Evolutionary conservation across 2,329 filamentous ascomycete genomes (phyloP), one percentile per base, ranked within the genome.

Genomic region (Endothia cerciana): DNA sequence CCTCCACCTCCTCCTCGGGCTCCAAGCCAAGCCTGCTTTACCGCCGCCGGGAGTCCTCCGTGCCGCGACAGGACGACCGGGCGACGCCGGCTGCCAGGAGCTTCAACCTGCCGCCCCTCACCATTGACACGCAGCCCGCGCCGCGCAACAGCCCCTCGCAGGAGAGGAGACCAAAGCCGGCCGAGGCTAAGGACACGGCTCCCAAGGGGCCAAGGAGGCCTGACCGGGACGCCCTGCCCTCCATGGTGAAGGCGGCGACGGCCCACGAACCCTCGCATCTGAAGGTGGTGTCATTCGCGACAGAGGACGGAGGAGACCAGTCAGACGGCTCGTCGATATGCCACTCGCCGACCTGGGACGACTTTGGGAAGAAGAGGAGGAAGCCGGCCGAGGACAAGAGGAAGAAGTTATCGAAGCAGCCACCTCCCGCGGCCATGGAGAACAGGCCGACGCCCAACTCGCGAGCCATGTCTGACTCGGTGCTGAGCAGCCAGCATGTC

Each of bases 261-360:
- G 15, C 33, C 36, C 65, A 60, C 28, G 65, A 64, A 25, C 62
- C 66, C n/a, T 69, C 72, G 11, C 72, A 73, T 17, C 73, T 75
- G 28, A 81, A 80, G 71, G 77, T 77, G 22, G 79, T 81, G 43
- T 78, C 78, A 28, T 80, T 80, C 60, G 72, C 77, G 28, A 74
- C 76, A 38, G 74, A 76, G 7, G 73, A 75, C 41, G 66, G 74
- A 63, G 66, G 74, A 63, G 63, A 71, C 43, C 61, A 75, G 68
- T 81, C 79, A 3, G 81, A 81, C 59, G 75, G 80, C 58, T 82
- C 80, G 3, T 83, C 81, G 0, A 85, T 88, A 63, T 89, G 87
- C 68, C 84, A 87, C 64, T 89, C 87, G 1, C 87, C 87, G 1
- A 87, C 82, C 64, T 89, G 87, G 87, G 85, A 87, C 68, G 82